phyloP scores from a whole-genome alignment of 2,329 filamentous ascomycete species.

The Fusarium tanahbumbuense region DNA sequence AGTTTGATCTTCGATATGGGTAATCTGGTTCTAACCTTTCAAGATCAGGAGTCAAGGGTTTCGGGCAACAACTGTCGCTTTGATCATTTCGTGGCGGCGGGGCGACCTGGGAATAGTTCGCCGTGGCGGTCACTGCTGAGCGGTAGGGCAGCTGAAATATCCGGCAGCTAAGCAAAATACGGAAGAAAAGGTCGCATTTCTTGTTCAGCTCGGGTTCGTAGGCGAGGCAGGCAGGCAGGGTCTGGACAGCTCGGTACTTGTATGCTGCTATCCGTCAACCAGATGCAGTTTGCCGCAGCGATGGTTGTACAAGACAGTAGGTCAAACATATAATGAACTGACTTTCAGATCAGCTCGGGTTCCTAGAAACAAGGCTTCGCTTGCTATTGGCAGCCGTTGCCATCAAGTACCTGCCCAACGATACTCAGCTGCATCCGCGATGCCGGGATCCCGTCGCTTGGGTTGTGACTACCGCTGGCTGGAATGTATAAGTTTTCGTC shows the following conservation, averaged over 20 bases:
- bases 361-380: neutral
- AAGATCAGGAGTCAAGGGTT: neutral
- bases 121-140: slow-evolving; percentile 1
- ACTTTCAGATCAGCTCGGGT: neutral
- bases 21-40: neutral
- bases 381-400: slow-evolving; percentile 14
- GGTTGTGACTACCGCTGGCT: neutral
- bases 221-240: slow-evolving; percentile 12
- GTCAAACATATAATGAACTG: slow-evolving; percentile 6
- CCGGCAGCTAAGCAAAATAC: slow-evolving; percentile 14
- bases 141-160: slow-evolving; percentile 8
- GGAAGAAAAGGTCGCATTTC: slow-evolving; percentile 5
- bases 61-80: neutral
- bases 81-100: slow-evolving; percentile 36
- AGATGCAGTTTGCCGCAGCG: neutral
- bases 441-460: slow-evolving; percentile 13
- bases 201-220: slow-evolving; percentile 14
- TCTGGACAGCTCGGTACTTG: slow-evolving; percentile 7
- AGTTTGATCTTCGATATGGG: slow-evolving; percentile 22
- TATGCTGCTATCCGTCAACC: slow-evolving; percentile 15
- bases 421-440: neutral
- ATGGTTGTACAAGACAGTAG: slow-evolving; percentile 6
- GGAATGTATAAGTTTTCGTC: slow-evolving; percentile 21
- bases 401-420: neutral
- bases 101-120: slow-evolving; percentile 16